Conservation (phyloP, 2,329 filamentous ascomycete genomes). For the Clarireedia homoeocarpa region DNA sequence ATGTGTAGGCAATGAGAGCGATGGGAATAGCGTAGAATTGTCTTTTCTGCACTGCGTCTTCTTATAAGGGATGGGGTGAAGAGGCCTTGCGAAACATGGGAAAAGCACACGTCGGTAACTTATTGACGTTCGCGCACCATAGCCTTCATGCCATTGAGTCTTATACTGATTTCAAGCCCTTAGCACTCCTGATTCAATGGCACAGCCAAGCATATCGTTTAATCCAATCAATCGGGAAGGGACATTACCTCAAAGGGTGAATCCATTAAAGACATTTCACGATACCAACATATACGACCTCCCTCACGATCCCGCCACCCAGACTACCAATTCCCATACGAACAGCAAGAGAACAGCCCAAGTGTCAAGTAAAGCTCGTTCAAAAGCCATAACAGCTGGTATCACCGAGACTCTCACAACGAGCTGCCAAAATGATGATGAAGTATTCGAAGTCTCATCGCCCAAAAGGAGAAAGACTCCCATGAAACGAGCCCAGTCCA, state of each 20-base stretch:
- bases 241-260: conserved; percentile 11
- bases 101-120: background rate
- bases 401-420: background rate
- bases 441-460: background rate
- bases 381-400: conserved; percentile 13
- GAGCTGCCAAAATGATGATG: background rate
- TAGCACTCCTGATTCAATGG: background rate
- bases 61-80: background rate
- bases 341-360: conserved; percentile 9
- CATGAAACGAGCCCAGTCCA: background rate
- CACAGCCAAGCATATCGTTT: conserved; percentile 12
- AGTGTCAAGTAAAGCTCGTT: conserved; percentile 6
- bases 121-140: background rate
- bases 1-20: background rate
- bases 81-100: background rate
- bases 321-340: background rate
- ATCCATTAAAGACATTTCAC: conserved; percentile 12
- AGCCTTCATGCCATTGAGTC: background rate
- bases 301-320: conserved; percentile 2
- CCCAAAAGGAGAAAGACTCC: background rate
- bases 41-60: background rate
- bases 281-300: conserved; percentile 14
- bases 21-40: background rate
- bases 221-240: conserved; percentile 17
- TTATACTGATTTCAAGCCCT: background rate